Conservation (phyloP, 768 basidiomycete genomes). For the Leucosporidium creatinivorum region DNA sequence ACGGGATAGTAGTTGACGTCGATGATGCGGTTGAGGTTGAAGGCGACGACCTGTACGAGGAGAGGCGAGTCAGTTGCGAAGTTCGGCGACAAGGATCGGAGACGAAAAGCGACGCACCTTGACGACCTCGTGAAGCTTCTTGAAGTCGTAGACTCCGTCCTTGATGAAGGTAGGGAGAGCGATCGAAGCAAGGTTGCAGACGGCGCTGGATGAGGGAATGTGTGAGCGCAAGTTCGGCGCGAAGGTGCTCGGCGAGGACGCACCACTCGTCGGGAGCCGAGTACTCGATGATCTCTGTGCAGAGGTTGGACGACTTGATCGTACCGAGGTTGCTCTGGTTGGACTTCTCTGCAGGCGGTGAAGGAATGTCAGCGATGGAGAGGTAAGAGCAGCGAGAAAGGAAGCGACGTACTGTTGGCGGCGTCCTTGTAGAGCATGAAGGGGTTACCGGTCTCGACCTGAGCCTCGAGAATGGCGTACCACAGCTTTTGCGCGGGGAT, state of each 20-base stretch:
- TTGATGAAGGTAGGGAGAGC: conserved; percentile 84
- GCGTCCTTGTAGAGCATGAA: conserved; percentile 99
- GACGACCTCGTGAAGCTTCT: conserved; percentile 84
- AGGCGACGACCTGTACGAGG: conserved; percentile 51
- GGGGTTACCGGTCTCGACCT: conserved; percentile 93
- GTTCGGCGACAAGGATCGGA: not conserved
- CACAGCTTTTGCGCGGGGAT: conserved; percentile 95
- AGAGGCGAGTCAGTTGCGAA: not conserved
- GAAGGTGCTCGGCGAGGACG: not conserved
- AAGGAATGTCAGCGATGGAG: not conserved
- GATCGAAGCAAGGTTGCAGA: conserved; percentile 96
- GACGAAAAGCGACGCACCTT: conserved; percentile 52
- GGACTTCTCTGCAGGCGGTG: conserved; percentile 62
- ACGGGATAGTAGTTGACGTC: conserved; percentile 94
- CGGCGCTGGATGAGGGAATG: conserved; percentile 48
- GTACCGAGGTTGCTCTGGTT: conserved; percentile 98
- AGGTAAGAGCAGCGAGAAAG: conserved; percentile 2
- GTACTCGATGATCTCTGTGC: conserved; percentile 98
- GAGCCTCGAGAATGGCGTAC: conserved; percentile 93
- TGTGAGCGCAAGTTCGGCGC: too few species aligned
- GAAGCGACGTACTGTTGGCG: conserved; percentile 62
- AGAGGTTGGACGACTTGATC: conserved; percentile 98
- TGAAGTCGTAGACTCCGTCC: conserved; percentile 68
- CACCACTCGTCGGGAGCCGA: conserved; percentile 71
- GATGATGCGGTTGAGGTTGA: conserved; percentile 89